Evolutionary conservation across 2,329 filamentous ascomycete species (phyloP), one percentile per base, ranked within the genome.

Genomic region (Eutypella sp.): DNA sequence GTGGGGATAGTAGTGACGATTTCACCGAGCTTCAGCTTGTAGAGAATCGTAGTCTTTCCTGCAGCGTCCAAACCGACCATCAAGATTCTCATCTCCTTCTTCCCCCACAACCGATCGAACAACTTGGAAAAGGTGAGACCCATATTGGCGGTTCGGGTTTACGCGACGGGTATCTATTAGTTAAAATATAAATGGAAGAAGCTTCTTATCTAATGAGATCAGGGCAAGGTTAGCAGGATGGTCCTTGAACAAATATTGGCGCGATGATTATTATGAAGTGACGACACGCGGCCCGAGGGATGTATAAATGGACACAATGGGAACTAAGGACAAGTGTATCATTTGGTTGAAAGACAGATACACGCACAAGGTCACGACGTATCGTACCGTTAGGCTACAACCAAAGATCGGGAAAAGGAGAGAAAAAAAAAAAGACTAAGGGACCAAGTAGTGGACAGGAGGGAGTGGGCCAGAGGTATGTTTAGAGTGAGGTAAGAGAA

Each of bases 21-120:
- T 80, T 96, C 87, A 76, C 93, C 92, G 67, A 99, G 88, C 84
- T 99, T 99, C 72, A 99, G 85, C 83, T 99, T 99, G 81, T 99
- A 99, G 62, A 99, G 85, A 68, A 99, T 99, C 63, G 93, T 99
- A 67, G 93, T 99, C 84, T 99, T 99, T 87, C 93, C 93, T 72
- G 93, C 93, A 65, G 93, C 93, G 74, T 99, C 93, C 66, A 99
- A 85, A 82, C 93, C 93, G 64, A 99, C 91, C 93, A 99, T 99
- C 74, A 99, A 75, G 78, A 99, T 96, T 81, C 93, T 85, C 93
- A 99, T 99, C 84, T 99, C 93, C 85, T 97, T 97, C 87, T 96
- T 96, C 67, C 92, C 90, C 86, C 89, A 96, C 73, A 97, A 82
- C 78, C 86, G 84, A 70, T 95, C 89, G 73, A 97, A 93, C 68